Base-by-base conservation (phyloP, 371 early-diverging fungal genomes). In the Apophysomyces sp. region DNA sequence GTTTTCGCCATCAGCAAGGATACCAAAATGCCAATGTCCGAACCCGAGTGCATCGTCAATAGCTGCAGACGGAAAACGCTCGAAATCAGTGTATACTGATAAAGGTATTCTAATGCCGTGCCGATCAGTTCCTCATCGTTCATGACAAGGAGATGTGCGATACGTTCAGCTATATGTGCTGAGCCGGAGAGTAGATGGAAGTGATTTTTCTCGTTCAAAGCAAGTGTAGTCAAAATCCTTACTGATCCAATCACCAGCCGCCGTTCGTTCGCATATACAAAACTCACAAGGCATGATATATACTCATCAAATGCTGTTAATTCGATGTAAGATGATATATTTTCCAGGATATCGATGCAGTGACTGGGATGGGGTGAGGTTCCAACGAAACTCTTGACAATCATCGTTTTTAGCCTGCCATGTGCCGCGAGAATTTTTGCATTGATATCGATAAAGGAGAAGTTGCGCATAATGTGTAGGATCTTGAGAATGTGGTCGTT, bases 51-150 rank as follows among this genome's bases (percentile, higher is more conserved):
- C 27, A 67, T 62, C 39, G 63, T 70, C 32, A 83, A 63, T 6
- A 86, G 73, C 26, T 74, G 82, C 7, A 72, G 58, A 6, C 78
- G 67, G 8, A 78, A 77, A 12, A 78, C 69, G 1, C 68, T 67
- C n/a, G 80, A 80, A 30, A 89, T 69, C 21, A 78, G 75, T 8
- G 91, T 80, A 58, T 82, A 86, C 60, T 87, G 85, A 63, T 91
- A 91, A 2, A 90, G 72, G 60, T 86, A 89, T 61, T 93, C 94
- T 55, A 90, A 62, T 4, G 84, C 78, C 0, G 84, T 74, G 21
- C 83, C 87, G 2, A 88, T 82, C 18, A 93, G 29, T 58, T 89
- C 91, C 30, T 92, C 93, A 61, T 93, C 92, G 49, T 80, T 77
- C 8, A 80, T 72, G 27, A 91, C 60, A 28, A 93, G 58, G 58